phyloP scores from a whole-genome alignment of 2,329 filamentous ascomycete genomes.

The Dendryphion nanum region DNA sequence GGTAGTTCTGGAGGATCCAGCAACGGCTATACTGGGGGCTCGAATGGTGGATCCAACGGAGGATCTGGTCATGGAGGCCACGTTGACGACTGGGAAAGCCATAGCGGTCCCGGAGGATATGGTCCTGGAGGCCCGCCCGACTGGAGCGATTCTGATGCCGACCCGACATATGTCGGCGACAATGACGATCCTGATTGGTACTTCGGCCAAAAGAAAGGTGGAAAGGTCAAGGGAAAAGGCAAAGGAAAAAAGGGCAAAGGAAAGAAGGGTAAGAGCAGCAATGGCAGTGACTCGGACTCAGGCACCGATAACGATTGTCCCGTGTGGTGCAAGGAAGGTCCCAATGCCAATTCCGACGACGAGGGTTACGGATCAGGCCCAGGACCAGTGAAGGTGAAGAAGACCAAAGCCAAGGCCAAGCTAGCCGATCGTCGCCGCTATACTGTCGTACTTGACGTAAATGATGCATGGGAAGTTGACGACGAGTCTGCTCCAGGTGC shows the following conservation, averaged over 20 bases:
- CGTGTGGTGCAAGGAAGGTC: not conserved
- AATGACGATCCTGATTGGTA: not conserved
- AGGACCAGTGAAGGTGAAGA: too few species aligned
- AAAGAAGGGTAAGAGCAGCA: too few species aligned
- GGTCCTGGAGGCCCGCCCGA: not conserved
- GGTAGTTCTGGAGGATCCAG: too few species aligned
- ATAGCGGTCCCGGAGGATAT: not conserved
- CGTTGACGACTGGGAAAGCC: too few species aligned
- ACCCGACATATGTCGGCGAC: not conserved
- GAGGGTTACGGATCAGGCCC: not conserved
- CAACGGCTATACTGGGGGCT: too few species aligned
- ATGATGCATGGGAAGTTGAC: not conserved
- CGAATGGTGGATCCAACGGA: too few species aligned
- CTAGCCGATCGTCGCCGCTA: not conserved
- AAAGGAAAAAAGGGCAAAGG: not conserved
- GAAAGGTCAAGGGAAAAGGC: not conserved
- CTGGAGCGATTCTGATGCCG: constrained; percentile 1
- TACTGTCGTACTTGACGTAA: not conserved
- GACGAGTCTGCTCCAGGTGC: not conserved
- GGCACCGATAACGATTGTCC: constrained; percentile 1
- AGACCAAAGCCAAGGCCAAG: too few species aligned
- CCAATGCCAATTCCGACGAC: not conserved
- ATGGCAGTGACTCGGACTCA: too few species aligned
- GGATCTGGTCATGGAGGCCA: too few species aligned
- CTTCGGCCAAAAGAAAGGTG: not conserved